Evolutionary conservation across 2,329 filamentous ascomycete species (phyloP), one percentile per base, ranked within the genome.

Genomic region (Trichoderma hamatum): DNA sequence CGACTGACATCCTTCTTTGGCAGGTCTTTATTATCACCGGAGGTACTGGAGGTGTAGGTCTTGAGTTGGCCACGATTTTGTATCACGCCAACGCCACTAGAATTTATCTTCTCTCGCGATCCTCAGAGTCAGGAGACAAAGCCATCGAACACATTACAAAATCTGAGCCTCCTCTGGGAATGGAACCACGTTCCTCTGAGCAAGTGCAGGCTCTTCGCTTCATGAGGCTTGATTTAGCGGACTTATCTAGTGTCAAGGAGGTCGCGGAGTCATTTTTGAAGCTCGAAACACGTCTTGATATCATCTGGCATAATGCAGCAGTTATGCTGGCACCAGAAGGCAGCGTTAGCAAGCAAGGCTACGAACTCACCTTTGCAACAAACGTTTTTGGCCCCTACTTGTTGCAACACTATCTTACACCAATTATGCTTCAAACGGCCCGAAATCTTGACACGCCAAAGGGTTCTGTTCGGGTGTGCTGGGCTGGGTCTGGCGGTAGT

Each of bases 281-380:
- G 11, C 19, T 49, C 16, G 59, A 62, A 24, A 51, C 43, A 0
- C 39, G 59, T 7, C 59, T 62, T 6, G 59, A 62, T 10, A 14
- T 62, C 4, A 13, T 62, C 28, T 62, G 59, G 59, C 59, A 62
- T 13, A 62, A 62, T 6, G 59, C 59, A 3, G 59, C 19, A n/a
- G 43, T 62, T 10, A 62, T 62, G 59, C 19, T 49, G 10, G 39
- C 28, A 1, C 59, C 59, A 5, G 59, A 62, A 24, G 59, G 59
- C 6, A 62, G 59, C 28, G n/a, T 62, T 3, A 62, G 59, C 43
- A 62, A 62, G 13, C 59, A 62, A 19, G 59, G 59, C 6, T 28
- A 62, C 28, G 59, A 62, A 28, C n/a, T 62, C 5, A 62, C 39
- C 28, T 62, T 62, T 26, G 59, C 59, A 14, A 62, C 59, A 3